Conservation (phyloP, 495 filamentous ascomycete species). For the Penicillium canariense region DNA sequence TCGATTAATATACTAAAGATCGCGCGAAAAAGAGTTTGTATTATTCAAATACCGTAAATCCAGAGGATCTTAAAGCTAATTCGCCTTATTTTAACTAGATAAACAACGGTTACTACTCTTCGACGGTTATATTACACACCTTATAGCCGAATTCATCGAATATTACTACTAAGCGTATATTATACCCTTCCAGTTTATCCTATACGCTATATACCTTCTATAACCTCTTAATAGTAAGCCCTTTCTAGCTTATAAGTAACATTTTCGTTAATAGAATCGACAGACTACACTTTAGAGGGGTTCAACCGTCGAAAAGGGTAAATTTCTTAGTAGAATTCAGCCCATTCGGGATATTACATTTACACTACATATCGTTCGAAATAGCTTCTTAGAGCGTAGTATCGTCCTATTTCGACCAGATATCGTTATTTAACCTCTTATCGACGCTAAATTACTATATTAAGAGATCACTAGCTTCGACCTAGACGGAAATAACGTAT, state of each 20-base stretch:
- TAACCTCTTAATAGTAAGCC: slow-evolving; percentile 1
- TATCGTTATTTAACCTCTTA: too few species aligned
- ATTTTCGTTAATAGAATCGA: neutral
- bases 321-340: too few species aligned
- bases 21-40: neutral
- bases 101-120: neutral
- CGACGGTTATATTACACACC: neutral
- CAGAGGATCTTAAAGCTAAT: neutral
- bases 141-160: neutral
- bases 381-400: too few species aligned
- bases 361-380: too few species aligned
- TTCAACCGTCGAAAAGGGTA: too few species aligned
- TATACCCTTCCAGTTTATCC: neutral
- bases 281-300: too few species aligned
- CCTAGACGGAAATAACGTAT: too few species aligned
- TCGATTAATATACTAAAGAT: neutral
- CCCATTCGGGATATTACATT: too few species aligned
- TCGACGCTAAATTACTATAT: too few species aligned
- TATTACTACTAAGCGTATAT: neutral
- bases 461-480: too few species aligned
- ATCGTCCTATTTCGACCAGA: too few species aligned
- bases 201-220: neutral
- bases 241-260: neutral
- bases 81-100: neutral
- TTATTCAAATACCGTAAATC: neutral